Evolutionary conservation across 139 green algal genomes (phyloP).

Genomic region (Chlorella sp.): DNA sequence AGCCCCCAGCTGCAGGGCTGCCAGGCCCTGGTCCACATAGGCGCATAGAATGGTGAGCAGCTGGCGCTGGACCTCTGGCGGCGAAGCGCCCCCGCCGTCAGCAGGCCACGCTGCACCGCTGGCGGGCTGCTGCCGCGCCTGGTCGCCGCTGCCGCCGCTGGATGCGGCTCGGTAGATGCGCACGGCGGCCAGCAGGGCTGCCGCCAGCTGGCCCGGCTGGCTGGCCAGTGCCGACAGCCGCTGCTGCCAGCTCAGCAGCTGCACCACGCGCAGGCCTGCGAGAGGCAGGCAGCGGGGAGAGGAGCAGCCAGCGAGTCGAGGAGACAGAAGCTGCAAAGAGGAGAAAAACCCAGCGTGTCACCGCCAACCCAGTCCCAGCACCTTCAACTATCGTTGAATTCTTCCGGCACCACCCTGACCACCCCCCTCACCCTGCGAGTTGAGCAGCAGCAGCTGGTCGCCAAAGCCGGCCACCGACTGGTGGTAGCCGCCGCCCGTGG

Average conservation of each 20-base stretch:
- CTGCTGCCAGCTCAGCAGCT: slow-evolving; percentile 63
- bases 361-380: too few species aligned
- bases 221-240: slow-evolving; percentile 49
- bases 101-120: slow-evolving; percentile 29
- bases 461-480: slow-evolving; percentile 9
- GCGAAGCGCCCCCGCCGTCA: neutral
- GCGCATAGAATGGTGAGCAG: slow-evolving; percentile 28
- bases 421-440: slow-evolving; percentile 43
- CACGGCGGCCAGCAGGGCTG: slow-evolving; percentile 36
- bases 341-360: too few species aligned
- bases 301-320: neutral
- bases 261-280: slow-evolving; percentile 48
- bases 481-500: neutral
- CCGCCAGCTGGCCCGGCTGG: slow-evolving; percentile 24
- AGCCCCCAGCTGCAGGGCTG: slow-evolving; percentile 6
- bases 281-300: neutral
- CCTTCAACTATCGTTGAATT: neutral
- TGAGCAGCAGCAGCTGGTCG: slow-evolving; percentile 54
- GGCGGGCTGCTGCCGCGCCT: neutral
- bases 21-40: slow-evolving; percentile 26
- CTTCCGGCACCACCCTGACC: too few species aligned
- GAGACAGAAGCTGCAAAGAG: neutral
- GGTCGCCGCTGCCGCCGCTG: neutral
- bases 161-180: neutral
- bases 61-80: slow-evolving; percentile 3